These are phyloP conservation scores for Scheffersomyces ergatensis DNA, from an alignment of 805 yeast species.

Conservation along the genomic window DNA sequence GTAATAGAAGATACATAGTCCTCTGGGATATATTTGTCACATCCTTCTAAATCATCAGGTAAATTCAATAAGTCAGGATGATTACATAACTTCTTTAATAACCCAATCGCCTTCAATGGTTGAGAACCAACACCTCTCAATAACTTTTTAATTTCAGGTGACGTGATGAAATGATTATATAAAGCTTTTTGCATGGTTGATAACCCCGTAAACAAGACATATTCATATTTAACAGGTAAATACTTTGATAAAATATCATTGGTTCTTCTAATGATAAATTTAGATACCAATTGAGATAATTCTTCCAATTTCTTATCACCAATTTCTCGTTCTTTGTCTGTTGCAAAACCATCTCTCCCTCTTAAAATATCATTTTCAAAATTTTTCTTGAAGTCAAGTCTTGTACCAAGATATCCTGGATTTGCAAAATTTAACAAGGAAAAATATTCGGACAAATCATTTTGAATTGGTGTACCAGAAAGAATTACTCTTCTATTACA, in stretches of 20 bases:
- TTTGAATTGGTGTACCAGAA: conserved; percentile 97
- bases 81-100: conserved; percentile 85
- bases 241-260: conserved; percentile 93
- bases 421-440: conserved; percentile 88
- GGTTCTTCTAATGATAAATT: conserved; percentile 90
- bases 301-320: conserved; percentile 73
- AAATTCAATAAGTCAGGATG: conserved; percentile 85
- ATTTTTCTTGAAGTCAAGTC: conserved; percentile 78
- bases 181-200: conserved; percentile 72
- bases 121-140: conserved; percentile 72
- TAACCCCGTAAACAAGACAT: conserved; percentile 87
- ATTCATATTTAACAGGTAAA: conserved; percentile 93
- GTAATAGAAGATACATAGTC: conserved; percentile 55
- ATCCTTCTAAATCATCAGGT: conserved; percentile 75
- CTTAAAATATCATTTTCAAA: conserved; percentile 76
- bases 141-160: conserved; percentile 71
- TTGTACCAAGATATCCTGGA: conserved; percentile 87
- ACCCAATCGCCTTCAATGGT: conserved; percentile 85
- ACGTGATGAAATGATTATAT: conserved; percentile 71
- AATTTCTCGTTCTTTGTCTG: conserved; percentile 66
- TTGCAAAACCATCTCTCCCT: conserved; percentile 88
- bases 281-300: conserved; percentile 73
- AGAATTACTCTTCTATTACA: conserved; percentile 88
- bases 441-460: conserved; percentile 90
- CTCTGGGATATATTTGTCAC: conserved; percentile 64